Evolutionary conservation across 169 alveolate genomes (phyloP).

Genomic region (Cryptosporidium ubiquitum): DNA sequence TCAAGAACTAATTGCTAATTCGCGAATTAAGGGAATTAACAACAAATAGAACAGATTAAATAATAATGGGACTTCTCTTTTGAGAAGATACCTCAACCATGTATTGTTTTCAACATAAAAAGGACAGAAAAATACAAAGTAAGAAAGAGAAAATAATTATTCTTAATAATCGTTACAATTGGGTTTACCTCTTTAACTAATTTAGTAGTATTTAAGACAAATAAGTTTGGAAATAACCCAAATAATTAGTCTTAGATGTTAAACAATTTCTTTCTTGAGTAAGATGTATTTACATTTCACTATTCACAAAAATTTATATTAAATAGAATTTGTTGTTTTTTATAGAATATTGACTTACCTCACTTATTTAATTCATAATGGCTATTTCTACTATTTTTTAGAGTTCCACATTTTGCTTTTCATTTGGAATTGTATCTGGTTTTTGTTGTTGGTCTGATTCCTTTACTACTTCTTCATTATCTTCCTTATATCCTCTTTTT

Average conservation of each 20-base stretch:
- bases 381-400: background rate
- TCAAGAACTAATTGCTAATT: background rate
- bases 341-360: background rate
- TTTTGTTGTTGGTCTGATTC: background rate
- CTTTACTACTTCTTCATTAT: background rate
- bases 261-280: background rate
- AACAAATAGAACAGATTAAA: background rate
- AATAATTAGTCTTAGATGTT: no score
- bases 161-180: background rate
- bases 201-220: background rate
- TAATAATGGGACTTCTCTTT: background rate
- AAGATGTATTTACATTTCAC: background rate
- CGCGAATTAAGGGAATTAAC: background rate
- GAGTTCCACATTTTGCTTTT: background rate
- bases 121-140: background rate
- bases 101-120: background rate
- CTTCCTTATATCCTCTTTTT: slow-evolving; percentile 44
- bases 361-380: background rate
- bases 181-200: background rate
- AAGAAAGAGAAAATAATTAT: background rate
- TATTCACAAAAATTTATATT: background rate
- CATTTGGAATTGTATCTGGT: background rate
- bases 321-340: no score
- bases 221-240: background rate
- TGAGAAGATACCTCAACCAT: background rate